These are phyloP conservation scores for Alternaria sp. DNA, from an alignment of 2,329 filamentous ascomycete species.

Conservation along the genomic window DNA sequence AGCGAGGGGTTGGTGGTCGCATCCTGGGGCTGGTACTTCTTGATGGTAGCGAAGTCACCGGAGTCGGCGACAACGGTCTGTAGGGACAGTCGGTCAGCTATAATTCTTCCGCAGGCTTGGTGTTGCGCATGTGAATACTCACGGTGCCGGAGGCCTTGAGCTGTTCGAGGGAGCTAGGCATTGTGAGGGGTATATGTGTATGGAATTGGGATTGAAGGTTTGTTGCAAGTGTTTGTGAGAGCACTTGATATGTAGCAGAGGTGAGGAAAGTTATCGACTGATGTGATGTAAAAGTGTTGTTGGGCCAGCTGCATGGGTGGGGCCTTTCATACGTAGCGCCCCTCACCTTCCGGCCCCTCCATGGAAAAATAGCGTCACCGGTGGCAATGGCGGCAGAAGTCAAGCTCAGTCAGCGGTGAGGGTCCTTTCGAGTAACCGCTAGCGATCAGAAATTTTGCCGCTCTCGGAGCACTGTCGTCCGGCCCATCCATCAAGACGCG, in stretches of 20 bases:
- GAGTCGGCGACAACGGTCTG: conserved; percentile 97
- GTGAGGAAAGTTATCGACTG: conserved; percentile 3
- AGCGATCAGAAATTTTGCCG: conserved; percentile 9
- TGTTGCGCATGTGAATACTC: conserved; percentile 56
- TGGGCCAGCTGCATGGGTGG: conserved; percentile 15
- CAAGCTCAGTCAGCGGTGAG: neutral
- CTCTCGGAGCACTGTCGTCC: conserved; percentile 27
- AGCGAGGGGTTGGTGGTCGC: conserved; percentile 99
- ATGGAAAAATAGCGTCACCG: conserved; percentile 43
- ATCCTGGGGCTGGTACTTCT: conserved; percentile 99
- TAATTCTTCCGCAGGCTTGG: conserved; percentile 4
- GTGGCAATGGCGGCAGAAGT: conserved; percentile 29
- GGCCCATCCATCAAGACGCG: conserved; percentile 15
- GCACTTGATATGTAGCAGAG: conserved; percentile 5
- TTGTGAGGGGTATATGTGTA: conserved; percentile 49
- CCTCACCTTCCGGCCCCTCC: conserved; percentile 29
- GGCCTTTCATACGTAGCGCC: conserved; percentile 27
- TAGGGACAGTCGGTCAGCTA: conserved; percentile 10
- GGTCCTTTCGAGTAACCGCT: neutral
- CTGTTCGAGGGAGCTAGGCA: conserved; percentile 93
- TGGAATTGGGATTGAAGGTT: conserved; percentile 18
- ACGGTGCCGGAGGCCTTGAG: conserved; percentile 97
- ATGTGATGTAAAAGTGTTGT: conserved; percentile 18
- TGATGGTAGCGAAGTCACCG: conserved; percentile 85
- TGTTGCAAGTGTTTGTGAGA: neutral